Evolutionary conservation across 2,329 filamentous ascomycete genomes (phyloP).

Genomic region (Aspergillus caelatus): DNA sequence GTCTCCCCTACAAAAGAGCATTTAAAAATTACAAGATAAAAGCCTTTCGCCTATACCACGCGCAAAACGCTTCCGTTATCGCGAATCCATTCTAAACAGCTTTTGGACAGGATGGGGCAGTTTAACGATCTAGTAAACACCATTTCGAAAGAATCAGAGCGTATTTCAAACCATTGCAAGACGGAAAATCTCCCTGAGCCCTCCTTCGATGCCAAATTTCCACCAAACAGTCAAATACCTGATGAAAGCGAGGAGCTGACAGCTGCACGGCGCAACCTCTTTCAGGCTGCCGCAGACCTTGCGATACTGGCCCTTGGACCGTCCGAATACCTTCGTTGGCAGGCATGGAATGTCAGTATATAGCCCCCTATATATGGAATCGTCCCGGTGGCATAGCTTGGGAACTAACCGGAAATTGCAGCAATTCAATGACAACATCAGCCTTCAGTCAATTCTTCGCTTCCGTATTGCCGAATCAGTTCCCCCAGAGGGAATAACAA

Average conservation of each 20-base stretch:
- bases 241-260: not conserved
- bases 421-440: not conserved
- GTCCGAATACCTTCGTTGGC: not conserved
- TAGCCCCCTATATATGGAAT: not conserved
- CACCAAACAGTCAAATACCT: not conserved
- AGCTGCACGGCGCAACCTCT: not conserved
- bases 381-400: not conserved
- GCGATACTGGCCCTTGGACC: not conserved
- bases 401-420: not conserved
- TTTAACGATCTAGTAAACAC: not conserved
- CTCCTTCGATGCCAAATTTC: not conserved
- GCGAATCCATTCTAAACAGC: no score
- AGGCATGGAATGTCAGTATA: not conserved
- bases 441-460: conserved; percentile 1
- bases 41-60: no score
- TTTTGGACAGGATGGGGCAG: not conserved
- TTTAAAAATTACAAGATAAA: no score
- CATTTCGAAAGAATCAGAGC: not conserved
- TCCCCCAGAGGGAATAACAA: not conserved
- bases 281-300: not conserved
- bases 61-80: no score
- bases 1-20: no score
- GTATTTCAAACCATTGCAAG: not conserved
- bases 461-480: not conserved
- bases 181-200: not conserved